A percentile compares a stretch with the other conserved stretches of the same genome.
These are phyloP conservation scores for Glaciozyma martinii DNA, from an alignment of 768 basidiomycete genomes.

Conservation along the genomic window DNA sequence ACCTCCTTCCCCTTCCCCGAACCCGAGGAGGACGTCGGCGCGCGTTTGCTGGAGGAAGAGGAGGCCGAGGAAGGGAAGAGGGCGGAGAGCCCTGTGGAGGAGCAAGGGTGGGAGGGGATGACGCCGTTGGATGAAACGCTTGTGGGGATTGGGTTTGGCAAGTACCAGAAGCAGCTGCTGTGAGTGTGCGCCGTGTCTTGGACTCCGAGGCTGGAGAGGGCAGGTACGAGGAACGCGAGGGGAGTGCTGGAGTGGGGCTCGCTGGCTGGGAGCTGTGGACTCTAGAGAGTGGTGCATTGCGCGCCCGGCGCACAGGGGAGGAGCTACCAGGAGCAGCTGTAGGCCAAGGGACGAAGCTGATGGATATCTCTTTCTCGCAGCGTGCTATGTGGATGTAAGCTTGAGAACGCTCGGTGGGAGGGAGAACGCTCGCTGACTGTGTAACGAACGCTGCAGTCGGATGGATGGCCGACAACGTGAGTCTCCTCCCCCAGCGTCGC, in stretches of 20 bases:
- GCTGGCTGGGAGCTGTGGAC: slow-evolving; percentile 25
- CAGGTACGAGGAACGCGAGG: no score
- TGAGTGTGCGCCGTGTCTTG: slow-evolving; percentile 40
- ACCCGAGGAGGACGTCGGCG: no score
- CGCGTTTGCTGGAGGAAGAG: background rate
- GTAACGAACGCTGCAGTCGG: slow-evolving; percentile 45
- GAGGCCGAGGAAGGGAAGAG: background rate
- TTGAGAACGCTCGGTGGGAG: background rate
- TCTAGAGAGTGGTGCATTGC: background rate
- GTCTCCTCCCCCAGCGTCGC: slow-evolving; percentile 27
- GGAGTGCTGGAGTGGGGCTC: background rate
- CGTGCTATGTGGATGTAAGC: slow-evolving; percentile 76
- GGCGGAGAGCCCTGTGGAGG: no score
- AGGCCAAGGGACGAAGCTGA: slow-evolving; percentile 59
- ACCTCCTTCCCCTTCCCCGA: no score
- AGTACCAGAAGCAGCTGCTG: slow-evolving; percentile 43
- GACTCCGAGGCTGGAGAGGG: no score
- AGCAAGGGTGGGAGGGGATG: slow-evolving; percentile 17
- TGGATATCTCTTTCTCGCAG: slow-evolving; percentile 48
- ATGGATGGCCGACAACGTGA: slow-evolving; percentile 88
- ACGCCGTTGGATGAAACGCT: slow-evolving; percentile 69
- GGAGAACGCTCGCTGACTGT: background rate
- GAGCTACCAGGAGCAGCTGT: background rate
- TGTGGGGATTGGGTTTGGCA: slow-evolving; percentile 63
- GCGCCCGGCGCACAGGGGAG: background rate